These are phyloP conservation scores for Cyberlindnera veronae DNA, from an alignment of 805 yeast genomes.

Conservation along the genomic window DNA sequence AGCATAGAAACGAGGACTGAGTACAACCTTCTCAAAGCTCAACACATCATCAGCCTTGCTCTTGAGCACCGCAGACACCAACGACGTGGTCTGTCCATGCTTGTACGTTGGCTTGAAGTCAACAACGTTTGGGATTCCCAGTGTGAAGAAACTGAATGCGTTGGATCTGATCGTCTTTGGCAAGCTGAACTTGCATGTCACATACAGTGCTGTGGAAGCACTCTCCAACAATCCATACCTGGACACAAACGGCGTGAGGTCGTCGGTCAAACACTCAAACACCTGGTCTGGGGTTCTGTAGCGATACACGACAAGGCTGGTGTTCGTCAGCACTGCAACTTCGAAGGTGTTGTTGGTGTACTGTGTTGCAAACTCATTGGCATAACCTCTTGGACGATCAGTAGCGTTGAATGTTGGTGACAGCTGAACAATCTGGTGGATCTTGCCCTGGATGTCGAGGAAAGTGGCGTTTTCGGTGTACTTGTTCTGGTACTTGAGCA, in stretches of 20 bases:
- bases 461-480: slow-evolving; percentile 81
- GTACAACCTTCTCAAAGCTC: slow-evolving; percentile 69
- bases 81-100: slow-evolving; percentile 12
- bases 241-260: slow-evolving; percentile 63
- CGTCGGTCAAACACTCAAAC: slow-evolving; percentile 65
- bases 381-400: slow-evolving; percentile 73
- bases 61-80: slow-evolving; percentile 19
- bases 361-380: slow-evolving; percentile 84
- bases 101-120: slow-evolving; percentile 41
- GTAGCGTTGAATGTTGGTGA: slow-evolving; percentile 72
- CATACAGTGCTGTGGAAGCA: slow-evolving; percentile 81
- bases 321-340: slow-evolving; percentile 78
- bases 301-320: slow-evolving; percentile 72
- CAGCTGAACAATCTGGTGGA: slow-evolving; percentile 71
- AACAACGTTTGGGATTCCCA: slow-evolving; percentile 39
- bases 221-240: slow-evolving; percentile 88
- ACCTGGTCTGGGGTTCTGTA: slow-evolving; percentile 79
- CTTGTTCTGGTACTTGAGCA: slow-evolving; percentile 66
- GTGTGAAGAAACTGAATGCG: slow-evolving; percentile 41
- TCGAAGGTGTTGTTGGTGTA: slow-evolving; percentile 63
- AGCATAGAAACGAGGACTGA: slow-evolving; percentile 91
- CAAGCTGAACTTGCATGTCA: slow-evolving; percentile 71
- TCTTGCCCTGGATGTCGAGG: slow-evolving; percentile 53
- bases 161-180: slow-evolving; percentile 46
- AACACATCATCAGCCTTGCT: slow-evolving; percentile 24